Percentiles rank a stretch among this genome's conserved stretches.
These are phyloP conservation scores for Penicillium sumatraense DNA, from an alignment of 2,329 filamentous ascomycete genomes.

Conservation along the genomic window DNA sequence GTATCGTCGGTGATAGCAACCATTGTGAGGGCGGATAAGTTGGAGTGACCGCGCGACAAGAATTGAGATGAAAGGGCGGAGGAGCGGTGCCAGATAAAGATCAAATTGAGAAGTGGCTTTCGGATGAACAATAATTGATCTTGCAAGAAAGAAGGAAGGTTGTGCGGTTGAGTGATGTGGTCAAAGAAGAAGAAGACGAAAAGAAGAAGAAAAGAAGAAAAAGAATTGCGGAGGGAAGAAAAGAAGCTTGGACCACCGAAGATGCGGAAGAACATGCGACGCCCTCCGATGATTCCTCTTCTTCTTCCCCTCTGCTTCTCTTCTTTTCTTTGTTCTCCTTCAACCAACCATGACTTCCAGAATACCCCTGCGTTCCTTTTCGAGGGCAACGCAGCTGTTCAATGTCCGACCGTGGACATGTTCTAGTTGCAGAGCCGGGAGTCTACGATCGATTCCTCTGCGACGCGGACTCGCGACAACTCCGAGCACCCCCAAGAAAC, in stretches of 20 bases:
- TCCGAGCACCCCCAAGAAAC: constrained; percentile 60
- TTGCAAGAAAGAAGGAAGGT: too few species aligned
- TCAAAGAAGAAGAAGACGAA: too few species aligned
- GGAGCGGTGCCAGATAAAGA: too few species aligned
- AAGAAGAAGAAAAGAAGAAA: constrained; percentile 20
- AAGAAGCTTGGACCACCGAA: constrained; percentile 43
- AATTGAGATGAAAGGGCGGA: too few species aligned
- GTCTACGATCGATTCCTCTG: constrained; percentile 19
- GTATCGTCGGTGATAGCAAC: constrained; percentile 37
- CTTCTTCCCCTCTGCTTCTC: constrained; percentile 10
- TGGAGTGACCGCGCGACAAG: not conserved
- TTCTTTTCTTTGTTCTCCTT: constrained; percentile 16
- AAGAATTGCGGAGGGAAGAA: constrained; percentile 25
- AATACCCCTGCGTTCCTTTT: constrained; percentile 34
- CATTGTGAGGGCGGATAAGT: constrained; percentile 34
- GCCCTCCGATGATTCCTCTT: constrained; percentile 17
- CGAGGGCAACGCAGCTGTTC: constrained; percentile 35
- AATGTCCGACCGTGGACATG: constrained; percentile 35
- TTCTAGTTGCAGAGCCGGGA: constrained; percentile 30
- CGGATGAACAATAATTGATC: too few species aligned
- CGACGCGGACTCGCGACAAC: constrained; percentile 36
- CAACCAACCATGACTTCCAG: constrained; percentile 31
- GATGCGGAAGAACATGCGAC: constrained; percentile 32
- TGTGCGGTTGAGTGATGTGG: too few species aligned
- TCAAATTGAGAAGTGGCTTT: too few species aligned